phyloP scores from a whole-genome alignment of 2,329 filamentous ascomycete genomes.

The Colletotrichum eleusines region DNA sequence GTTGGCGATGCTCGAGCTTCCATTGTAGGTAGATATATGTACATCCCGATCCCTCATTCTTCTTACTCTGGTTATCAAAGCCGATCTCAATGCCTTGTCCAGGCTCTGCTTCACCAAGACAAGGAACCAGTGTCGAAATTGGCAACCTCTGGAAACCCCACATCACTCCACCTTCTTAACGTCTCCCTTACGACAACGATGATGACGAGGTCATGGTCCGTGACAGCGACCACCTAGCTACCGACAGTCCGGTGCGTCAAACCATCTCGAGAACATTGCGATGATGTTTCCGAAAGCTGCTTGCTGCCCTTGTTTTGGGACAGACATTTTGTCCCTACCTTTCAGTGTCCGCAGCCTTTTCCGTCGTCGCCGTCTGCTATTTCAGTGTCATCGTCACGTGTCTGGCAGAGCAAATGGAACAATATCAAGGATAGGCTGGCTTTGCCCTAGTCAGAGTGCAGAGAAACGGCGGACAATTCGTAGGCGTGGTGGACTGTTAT shows the following conservation, averaged over 20 bases:
- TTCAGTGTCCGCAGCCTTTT: background rate
- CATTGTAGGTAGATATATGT: no score
- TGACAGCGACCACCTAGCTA: background rate
- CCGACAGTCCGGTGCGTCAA: background rate
- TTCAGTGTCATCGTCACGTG: no score
- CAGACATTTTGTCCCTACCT: background rate
- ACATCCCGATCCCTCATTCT: background rate
- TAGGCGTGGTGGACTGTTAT: background rate
- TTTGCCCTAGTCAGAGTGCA: background rate
- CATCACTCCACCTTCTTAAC: conserved; percentile 5
- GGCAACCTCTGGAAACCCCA: conserved; percentile 14
- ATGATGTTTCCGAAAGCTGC: background rate
- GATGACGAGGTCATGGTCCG: background rate
- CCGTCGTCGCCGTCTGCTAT: background rate
- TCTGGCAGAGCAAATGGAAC: background rate
- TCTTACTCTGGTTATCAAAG: background rate
- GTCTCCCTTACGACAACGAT: background rate
- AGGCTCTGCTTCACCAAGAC: conserved; percentile 15
- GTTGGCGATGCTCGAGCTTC: background rate
- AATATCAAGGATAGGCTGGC: no score
- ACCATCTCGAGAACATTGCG: background rate
- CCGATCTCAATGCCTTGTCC: background rate
- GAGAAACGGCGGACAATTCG: background rate
- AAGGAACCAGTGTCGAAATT: conserved; percentile 20
- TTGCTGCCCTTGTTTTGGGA: no score